Conservation (phyloP, 495 filamentous ascomycete genomes). For the Penicillium herquei region DNA sequence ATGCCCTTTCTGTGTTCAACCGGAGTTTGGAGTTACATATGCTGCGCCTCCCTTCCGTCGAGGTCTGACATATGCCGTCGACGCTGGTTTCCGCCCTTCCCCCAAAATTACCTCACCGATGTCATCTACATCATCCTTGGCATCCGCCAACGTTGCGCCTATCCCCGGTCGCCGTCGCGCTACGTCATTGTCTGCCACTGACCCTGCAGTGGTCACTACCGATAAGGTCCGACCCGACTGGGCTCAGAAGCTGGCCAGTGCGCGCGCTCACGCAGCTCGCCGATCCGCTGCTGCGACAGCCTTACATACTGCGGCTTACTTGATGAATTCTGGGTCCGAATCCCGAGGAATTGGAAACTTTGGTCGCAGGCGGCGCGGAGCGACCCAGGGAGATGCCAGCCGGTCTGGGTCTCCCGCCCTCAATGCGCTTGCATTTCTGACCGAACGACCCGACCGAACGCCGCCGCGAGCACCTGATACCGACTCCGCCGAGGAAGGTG, state of each 20-base stretch:
- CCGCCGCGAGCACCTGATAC: conserved; percentile 33
- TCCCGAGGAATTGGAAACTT: conserved; percentile 42
- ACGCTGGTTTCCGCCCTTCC: conserved; percentile 39
- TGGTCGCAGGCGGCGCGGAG: conserved; percentile 46
- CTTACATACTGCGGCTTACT: conserved; percentile 89
- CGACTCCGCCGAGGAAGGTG: conserved; percentile 42
- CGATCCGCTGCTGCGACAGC: conserved; percentile 92
- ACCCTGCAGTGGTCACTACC: conserved; percentile 82
- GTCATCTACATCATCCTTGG: conserved; percentile 58
- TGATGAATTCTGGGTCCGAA: conserved; percentile 68
- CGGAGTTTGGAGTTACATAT: conserved; percentile 94
- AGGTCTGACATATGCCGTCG: conserved; percentile 68
- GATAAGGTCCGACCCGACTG: conserved; percentile 92
- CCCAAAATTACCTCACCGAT: conserved; percentile 64
- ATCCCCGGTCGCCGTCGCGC: conserved; percentile 59
- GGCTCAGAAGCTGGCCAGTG: conserved; percentile 83
- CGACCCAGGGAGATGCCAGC: conserved; percentile 33
- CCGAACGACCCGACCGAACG: conserved; percentile 38
- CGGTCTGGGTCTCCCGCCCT: conserved; percentile 47
- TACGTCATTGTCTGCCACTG: conserved; percentile 77
- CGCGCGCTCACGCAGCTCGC: conserved; percentile 77
- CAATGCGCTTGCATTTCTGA: conserved; percentile 51
- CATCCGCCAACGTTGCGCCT: conserved; percentile 35
- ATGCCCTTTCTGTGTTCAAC: conserved; percentile 93
- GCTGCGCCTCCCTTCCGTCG: conserved; percentile 83